Evolutionary conservation across 768 basidiomycete genomes (phyloP).

Genomic region (Macrolepiota fuliginosa): DNA sequence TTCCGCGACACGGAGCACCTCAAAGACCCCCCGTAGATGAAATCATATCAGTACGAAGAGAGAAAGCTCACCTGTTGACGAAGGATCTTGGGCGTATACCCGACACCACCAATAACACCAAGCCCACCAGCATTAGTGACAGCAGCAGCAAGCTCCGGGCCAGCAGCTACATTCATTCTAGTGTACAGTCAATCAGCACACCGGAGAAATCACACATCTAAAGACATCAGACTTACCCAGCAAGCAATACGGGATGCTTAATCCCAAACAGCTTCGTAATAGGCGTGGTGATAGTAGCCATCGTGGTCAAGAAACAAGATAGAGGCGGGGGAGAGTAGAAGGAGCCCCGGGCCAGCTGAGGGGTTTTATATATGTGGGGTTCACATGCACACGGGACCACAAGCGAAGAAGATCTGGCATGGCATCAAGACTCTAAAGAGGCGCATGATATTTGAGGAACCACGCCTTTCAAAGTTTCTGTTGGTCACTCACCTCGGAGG

Average conservation of each 20-base stretch:
- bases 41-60: background rate
- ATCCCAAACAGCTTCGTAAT: slow-evolving; percentile 87
- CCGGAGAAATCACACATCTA: background rate
- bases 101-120: slow-evolving; percentile 89
- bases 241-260: slow-evolving; percentile 84
- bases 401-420: background rate
- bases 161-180: slow-evolving; percentile 49
- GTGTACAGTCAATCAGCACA: slow-evolving; percentile 25
- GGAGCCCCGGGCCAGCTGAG: background rate
- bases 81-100: slow-evolving; percentile 81
- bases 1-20: background rate
- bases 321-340: slow-evolving; percentile 8
- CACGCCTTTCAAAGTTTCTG: background rate
- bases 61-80: slow-evolving; percentile 60
- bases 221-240: slow-evolving; percentile 44
- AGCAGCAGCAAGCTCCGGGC: slow-evolving; percentile 85
- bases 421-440: background rate
- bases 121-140: slow-evolving; percentile 93
- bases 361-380: slow-evolving; percentile 17
- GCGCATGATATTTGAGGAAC: background rate
- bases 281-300: slow-evolving; percentile 76
- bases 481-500: background rate
- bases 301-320: slow-evolving; percentile 22
- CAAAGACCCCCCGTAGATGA: background rate
- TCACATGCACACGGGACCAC: background rate